Percentiles rank a stretch among this genome's conserved stretches.
Evolutionary conservation across 306 rosid genomes (phyloP).

Genomic region (Quercus ilex): DNA sequence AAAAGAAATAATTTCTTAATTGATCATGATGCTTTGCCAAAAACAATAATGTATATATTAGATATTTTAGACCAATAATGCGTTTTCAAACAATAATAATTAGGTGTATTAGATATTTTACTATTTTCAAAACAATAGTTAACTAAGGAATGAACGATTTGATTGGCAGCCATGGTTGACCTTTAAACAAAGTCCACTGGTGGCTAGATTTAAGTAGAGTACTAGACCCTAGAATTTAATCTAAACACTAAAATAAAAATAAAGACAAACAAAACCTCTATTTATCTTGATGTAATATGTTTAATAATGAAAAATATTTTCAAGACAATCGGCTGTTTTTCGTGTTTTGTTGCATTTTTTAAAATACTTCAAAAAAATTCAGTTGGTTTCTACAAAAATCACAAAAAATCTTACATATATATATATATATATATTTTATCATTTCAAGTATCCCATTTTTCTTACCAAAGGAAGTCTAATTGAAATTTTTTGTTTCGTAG

Average conservation of each 20-base stretch:
- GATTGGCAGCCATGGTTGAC: background rate
- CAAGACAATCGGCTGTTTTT: too few species aligned
- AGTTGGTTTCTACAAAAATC: too few species aligned
- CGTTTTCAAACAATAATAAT: too few species aligned
- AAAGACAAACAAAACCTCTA: background rate
- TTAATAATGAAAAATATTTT: too few species aligned
- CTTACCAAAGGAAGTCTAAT: too few species aligned
- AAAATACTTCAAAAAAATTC: too few species aligned
- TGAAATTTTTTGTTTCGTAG: too few species aligned
- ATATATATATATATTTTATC: too few species aligned
- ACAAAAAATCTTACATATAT: too few species aligned
- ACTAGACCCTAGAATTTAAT: background rate
- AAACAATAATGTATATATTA: background rate
- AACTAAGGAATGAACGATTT: background rate
- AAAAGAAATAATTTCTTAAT: background rate
- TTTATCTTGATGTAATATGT: too few species aligned
- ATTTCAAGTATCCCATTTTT: too few species aligned
- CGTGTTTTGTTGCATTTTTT: too few species aligned
- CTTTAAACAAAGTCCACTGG: background rate
- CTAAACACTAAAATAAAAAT: constrained; percentile 8
- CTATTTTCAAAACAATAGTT: background rate
- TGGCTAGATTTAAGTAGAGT: background rate
- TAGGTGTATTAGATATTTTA: background rate
- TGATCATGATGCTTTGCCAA: background rate
- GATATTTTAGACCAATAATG: background rate